phyloP scores from a whole-genome alignment of 257 asterid genomes.

The Solanum bulbocastanum region DNA sequence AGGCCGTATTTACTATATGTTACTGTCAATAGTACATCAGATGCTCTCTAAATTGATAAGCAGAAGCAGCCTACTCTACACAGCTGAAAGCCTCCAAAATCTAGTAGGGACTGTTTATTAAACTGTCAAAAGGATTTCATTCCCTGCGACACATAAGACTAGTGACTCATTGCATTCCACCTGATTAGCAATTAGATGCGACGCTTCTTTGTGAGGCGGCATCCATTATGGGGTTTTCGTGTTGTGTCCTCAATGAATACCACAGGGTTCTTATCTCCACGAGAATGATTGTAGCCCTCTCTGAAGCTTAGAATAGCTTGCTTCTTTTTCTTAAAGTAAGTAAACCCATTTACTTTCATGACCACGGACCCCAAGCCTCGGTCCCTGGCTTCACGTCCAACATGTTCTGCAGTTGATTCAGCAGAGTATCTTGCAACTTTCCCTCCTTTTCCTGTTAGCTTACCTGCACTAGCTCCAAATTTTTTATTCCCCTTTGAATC shows the following conservation, averaged over 20 bases:
- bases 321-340: conserved; percentile 65
- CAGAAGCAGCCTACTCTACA: background rate
- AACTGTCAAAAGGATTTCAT: background rate
- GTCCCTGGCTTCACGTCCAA: conserved; percentile 64
- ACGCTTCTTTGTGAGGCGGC: conserved; percentile 68
- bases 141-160: background rate
- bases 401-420: conserved; percentile 80
- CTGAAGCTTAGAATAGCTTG: conserved; percentile 61
- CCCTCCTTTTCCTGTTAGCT: conserved; percentile 57
- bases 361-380: conserved; percentile 64
- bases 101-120: background rate
- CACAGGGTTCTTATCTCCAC: conserved; percentile 56
- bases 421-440: conserved; percentile 57
- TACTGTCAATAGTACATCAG: background rate
- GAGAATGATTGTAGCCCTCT: conserved; percentile 70
- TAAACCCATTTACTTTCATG: conserved; percentile 73
- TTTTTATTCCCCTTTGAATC: conserved; percentile 77
- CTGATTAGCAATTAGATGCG: conserved; percentile 36
- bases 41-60: background rate
- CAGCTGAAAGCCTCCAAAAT: background rate
- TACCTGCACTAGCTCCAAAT: conserved; percentile 61
- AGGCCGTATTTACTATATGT: background rate
- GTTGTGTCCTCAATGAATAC: conserved; percentile 86
- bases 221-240: conserved; percentile 77
- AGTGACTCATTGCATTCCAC: background rate